Evolutionary conservation across 345 rosid genomes (phyloP).

Genomic region (Erysimum cheiranthoides): DNA sequence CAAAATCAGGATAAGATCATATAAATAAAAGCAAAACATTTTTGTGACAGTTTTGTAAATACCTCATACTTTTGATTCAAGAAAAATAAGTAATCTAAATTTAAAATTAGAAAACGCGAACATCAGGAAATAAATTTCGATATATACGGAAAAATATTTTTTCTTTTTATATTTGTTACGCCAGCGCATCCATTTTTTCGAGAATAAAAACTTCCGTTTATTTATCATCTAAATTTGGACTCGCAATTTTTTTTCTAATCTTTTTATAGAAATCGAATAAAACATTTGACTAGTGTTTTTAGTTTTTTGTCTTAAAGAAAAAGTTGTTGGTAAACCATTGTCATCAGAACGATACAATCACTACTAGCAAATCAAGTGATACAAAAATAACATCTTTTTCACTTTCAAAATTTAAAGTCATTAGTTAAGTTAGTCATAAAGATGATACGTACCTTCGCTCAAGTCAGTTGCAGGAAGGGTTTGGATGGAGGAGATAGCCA

Average conservation of each 20-base stretch:
- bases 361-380: not conserved
- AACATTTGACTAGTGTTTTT: not conserved
- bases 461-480: slow-evolving; percentile 33
- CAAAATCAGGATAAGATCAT: not conserved
- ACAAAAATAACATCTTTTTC: not conserved
- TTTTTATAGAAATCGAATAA: not conserved
- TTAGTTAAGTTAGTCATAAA: not conserved
- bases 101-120: not conserved
- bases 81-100: not conserved
- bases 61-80: not conserved
- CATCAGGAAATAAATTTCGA: not conserved
- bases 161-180: not conserved
- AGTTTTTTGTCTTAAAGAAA: not conserved
- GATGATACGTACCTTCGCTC: slow-evolving; percentile 49
- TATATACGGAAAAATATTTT: not conserved
- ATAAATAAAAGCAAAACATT: not conserved
- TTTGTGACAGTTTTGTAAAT: not conserved
- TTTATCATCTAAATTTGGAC: not conserved
- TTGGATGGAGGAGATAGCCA: slow-evolving; percentile 37
- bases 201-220: not conserved
- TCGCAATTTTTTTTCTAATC: too few relatives aligned
- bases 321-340: not conserved
- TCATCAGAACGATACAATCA: not conserved
- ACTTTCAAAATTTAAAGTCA: not conserved
- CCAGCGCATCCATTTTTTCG: not conserved